Evolutionary conservation across 768 basidiomycete species (phyloP).

Genomic region (Leccinellum albellum): DNA sequence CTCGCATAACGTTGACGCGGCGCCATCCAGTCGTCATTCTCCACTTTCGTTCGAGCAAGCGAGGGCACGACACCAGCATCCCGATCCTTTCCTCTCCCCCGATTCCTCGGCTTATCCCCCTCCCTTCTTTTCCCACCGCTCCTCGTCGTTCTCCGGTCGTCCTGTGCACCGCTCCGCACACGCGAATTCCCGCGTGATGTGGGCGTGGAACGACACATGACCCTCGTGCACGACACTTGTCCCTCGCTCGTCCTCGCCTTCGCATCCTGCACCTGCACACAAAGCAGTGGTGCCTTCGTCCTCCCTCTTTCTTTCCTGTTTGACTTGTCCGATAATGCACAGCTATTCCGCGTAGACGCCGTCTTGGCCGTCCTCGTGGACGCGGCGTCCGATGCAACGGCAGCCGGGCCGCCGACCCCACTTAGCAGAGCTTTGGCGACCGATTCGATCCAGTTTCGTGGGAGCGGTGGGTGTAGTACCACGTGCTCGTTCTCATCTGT

Average conservation of each 20-base stretch:
- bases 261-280: constrained; percentile 31
- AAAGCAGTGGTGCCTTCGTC: constrained; percentile 32
- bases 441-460: constrained; percentile 65
- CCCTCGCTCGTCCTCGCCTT: constrained; percentile 28
- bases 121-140: constrained; percentile 26
- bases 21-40: constrained; percentile 53
- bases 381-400: constrained; percentile 29
- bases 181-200: constrained; percentile 56
- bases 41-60: constrained; percentile 55
- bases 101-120: constrained; percentile 15
- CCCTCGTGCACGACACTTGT: constrained; percentile 49
- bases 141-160: constrained; percentile 8
- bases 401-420: constrained; percentile 39
- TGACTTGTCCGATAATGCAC: constrained; percentile 24
- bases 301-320: constrained; percentile 21
- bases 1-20: constrained; percentile 33
- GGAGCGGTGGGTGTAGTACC: constrained; percentile 47
- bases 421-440: constrained; percentile 65
- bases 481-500: constrained; percentile 32
- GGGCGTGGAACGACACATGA: constrained; percentile 69
- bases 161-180: constrained; percentile 26
- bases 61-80: constrained; percentile 48
- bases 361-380: constrained; percentile 23
- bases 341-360: constrained; percentile 22
- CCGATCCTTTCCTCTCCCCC: constrained; percentile 27